A percentile compares a stretch with the other conserved stretches of the same genome.
phyloP scores from a whole-genome alignment of 192 early-diverging fungal genomes.

The Jimgerdemannia flammicorona region DNA sequence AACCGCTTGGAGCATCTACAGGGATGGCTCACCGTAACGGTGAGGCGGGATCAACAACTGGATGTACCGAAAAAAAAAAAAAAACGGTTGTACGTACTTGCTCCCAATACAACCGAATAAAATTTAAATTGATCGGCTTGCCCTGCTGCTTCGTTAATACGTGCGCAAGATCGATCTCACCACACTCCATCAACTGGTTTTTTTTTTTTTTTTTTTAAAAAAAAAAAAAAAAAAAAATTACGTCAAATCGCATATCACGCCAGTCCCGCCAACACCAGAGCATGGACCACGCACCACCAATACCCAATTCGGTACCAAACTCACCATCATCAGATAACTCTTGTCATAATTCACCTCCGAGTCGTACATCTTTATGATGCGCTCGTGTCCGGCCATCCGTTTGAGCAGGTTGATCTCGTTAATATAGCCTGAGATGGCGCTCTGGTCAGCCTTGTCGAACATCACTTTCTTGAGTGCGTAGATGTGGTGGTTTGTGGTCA shows the following conservation, averaged over 20 bases:
- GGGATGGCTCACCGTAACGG: too few relatives aligned
- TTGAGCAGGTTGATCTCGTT: constrained; percentile 84
- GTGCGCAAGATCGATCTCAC: constrained; percentile 81
- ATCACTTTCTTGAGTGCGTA: constrained; percentile 85
- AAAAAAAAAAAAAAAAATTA: not conserved
- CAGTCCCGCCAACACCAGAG: not conserved
- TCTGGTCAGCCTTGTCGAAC: constrained; percentile 60
- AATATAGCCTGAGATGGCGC: constrained; percentile 64
- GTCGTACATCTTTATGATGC: constrained; percentile 81
- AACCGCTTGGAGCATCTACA: constrained; percentile 86
- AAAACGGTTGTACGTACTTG: constrained; percentile 43
- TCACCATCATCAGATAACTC: constrained; percentile 68
- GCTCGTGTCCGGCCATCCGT: constrained; percentile 53
- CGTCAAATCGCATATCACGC: not conserved
- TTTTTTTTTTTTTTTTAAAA: too few relatives aligned
- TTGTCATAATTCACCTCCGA: constrained; percentile 63
- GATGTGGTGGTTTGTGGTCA: constrained; percentile 57
- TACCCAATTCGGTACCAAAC: not conserved
- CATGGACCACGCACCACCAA: not conserved
- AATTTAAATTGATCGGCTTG: constrained; percentile 60
- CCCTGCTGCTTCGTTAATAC: not conserved
- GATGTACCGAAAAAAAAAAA: not conserved
- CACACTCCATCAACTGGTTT: constrained; percentile 81
- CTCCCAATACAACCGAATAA: constrained; percentile 83
- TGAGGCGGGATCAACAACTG: not conserved